Base-by-base conservation (phyloP, 768 basidiomycete species). In the Astraeus odoratus region DNA sequence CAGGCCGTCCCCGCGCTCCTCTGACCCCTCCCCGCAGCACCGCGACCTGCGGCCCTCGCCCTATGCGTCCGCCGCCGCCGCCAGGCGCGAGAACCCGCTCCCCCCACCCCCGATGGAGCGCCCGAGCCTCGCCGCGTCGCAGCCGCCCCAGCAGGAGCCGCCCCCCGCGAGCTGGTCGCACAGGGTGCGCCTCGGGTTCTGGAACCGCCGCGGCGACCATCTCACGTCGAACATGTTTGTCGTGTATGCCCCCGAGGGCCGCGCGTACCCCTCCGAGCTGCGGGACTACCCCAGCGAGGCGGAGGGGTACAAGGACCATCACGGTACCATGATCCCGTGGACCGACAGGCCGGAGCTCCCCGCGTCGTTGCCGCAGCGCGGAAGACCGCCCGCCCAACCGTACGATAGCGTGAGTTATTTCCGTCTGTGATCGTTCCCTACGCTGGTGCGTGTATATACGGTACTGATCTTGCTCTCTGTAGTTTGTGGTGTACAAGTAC, bases 141-240 rank as follows among this genome's bases (percentile, higher is more conserved):
- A 57, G 6, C 56, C 58, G 18, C 64, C 60, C 0, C 42, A 33
- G 0, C 64, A 66, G 36, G 60, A 58, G 27, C 53, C 60, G 7
- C 57, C 63, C 36, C 67, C 66, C 10, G 48, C 59, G 15, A 46
- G 45, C 18, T 59, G 63, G 43, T 42, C 63, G 25, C 55, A 49
- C 48, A 65, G 69, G 47, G 42, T 68, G 8, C 80, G 83, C 16
- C 63, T 63, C 26, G 86, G 85, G 1, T 78, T 67, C 52, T 88
- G 86, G 86, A 88, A 88, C 51, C 57, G 73, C n/a, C 77, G 84
- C 1, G 86, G 86, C 0, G 86, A 88, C 57, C 77, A 85, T 52
- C 70, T 83, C 40, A 82, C 80, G 18, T 42, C 59, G 18, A 62
- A 67, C 16, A 71, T 72, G 38, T 80, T 66, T 52, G 68, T 86